Conservation (phyloP, 495 filamentous ascomycete species). For the Hyaloscypha variabilis region DNA sequence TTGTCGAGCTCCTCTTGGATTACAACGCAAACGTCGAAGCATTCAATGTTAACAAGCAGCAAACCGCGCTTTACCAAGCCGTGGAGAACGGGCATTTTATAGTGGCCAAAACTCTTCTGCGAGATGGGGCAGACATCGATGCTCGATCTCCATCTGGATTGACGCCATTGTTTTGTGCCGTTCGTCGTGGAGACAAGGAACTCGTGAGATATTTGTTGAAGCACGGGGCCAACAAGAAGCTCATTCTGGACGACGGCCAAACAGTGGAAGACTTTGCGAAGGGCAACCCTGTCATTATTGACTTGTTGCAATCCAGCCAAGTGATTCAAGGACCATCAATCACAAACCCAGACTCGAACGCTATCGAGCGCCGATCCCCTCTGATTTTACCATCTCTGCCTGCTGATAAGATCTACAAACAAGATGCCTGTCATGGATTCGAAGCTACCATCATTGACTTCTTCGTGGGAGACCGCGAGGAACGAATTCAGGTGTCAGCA, state of each 20-base stretch:
- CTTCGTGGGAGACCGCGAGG: neutral
- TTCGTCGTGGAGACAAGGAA: neutral
- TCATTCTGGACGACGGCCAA: neutral
- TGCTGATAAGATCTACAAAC: neutral
- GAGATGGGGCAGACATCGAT: constrained; percentile 8
- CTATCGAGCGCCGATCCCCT: neutral
- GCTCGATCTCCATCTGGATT: constrained; percentile 2
- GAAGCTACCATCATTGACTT: constrained; percentile 7
- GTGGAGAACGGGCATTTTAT: neutral
- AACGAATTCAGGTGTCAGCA: neutral
- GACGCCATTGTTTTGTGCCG: constrained; percentile 4
- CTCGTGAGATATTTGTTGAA: neutral
- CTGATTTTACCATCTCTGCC: constrained; percentile 7
- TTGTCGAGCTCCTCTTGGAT: neutral
- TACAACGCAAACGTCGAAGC: constrained; percentile 7
- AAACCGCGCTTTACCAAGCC: constrained; percentile 4
- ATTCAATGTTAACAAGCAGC: neutral
- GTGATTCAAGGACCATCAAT: constrained; percentile 2
- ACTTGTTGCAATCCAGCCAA: neutral
- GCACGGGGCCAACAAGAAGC: constrained; percentile 8
- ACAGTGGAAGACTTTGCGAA: constrained; percentile 1
- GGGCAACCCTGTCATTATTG: neutral
- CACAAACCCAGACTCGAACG: neutral
- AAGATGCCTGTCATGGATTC: neutral
- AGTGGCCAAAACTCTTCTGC: constrained; percentile 5